phyloP scores from a whole-genome alignment of 495 filamentous ascomycete genomes.

The Hamigera avellanea region DNA sequence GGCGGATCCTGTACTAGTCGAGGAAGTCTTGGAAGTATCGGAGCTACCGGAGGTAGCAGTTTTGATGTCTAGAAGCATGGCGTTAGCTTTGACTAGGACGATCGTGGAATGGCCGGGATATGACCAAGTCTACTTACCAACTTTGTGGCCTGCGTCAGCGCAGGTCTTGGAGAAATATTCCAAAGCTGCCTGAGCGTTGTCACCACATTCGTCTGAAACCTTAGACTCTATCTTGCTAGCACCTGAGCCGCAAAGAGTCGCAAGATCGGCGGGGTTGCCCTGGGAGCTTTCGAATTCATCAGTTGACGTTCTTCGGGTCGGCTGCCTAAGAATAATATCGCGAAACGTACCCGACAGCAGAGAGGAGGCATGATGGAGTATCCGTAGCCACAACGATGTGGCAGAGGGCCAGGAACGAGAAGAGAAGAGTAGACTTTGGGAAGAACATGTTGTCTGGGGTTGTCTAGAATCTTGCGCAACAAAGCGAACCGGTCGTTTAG shows the following conservation, averaged over 20 bases:
- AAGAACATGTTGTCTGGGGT: conserved; percentile 23
- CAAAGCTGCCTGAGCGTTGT: conserved; percentile 17
- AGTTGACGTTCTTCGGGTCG: conserved; percentile 2
- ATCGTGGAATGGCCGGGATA: no score
- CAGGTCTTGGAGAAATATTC: conserved; percentile 22
- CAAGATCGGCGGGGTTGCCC: conserved; percentile 18
- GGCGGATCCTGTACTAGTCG: conserved; percentile 6
- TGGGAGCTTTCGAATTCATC: conserved; percentile 10
- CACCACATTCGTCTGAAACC: conserved; percentile 18
- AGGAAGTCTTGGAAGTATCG: conserved; percentile 6
- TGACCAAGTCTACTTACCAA: conserved; percentile 25
- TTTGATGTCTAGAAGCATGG: not conserved
- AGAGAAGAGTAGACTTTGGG: conserved; percentile 21
- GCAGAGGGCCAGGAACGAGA: conserved; percentile 24
- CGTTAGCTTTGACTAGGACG: no score
- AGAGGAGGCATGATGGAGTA: conserved; percentile 25
- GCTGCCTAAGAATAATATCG: not conserved
- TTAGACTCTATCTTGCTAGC: conserved; percentile 17
- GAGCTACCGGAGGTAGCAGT: conserved; percentile 7
- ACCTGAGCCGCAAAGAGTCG: conserved; percentile 18
- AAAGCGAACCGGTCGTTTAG: not conserved
- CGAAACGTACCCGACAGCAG: conserved; percentile 23
- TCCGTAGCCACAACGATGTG: conserved; percentile 18
- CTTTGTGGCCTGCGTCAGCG: conserved; percentile 18
- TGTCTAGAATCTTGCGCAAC: not conserved